Evolutionary conservation across 2,329 filamentous ascomycete genomes (phyloP), one percentile per base, ranked within the genome.

Genomic region (Cordyceps pruinosa): DNA sequence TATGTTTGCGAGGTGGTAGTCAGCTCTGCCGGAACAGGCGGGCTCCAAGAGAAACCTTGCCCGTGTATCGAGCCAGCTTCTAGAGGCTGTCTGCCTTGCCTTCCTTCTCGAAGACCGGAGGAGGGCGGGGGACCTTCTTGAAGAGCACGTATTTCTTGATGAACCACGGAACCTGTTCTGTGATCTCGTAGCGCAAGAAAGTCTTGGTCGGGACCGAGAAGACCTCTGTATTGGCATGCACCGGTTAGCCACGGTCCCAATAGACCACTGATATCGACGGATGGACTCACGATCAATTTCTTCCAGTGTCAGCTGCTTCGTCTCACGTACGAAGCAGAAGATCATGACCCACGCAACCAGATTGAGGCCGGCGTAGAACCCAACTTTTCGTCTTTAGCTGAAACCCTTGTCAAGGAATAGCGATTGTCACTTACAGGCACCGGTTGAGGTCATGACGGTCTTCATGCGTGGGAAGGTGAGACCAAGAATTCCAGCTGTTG

Each of bases 401-500:
- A 9, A 4, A 2, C 6, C 17, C 1, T n/a, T 25, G 1, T 10
- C 6, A 12, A 37, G 3, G 0, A 28, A 17, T 6, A 42, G 4
- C 8, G 34, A n/a, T 21, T n/a, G 56, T 13, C 5, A 62, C 65
- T 62, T 59, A 66, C 62, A 69, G 17, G 67, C 66, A 49, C 67
- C 68, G 0, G 67, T 66, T 2, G 67, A 60, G 0, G 66, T 67
- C 67, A 70, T 67, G 55, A 68, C 68, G 10, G 62, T 64, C 53
- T 63, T 60, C 68, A 70, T 69, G 13, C 66, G 61, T 0, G 81
- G 82, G 62, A 83, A 82, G 0, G 81, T 85, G 44, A 87, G 75
- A 15, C 77, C 75, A 30, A 83, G 71, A 0, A 86, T 75, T 2
- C 76, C 73, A 0, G 77, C 79, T 60, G 17, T 30, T 19, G 5